A percentile compares a stretch with the other conserved stretches of the same genome.
Conservation (phyloP, 345 rosid species). For the Diplotaxis tenuifolia region DNA sequence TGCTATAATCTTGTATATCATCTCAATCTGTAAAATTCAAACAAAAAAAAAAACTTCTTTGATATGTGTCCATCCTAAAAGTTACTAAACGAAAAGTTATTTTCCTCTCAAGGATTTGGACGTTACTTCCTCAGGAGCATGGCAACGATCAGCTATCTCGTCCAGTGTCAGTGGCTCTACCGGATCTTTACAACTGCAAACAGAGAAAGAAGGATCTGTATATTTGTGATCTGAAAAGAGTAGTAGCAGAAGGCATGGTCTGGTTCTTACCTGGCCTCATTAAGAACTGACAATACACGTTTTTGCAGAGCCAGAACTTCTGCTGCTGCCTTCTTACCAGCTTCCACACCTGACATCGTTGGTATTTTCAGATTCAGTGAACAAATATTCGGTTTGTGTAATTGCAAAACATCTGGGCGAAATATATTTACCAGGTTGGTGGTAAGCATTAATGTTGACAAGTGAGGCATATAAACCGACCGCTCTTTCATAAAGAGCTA, state of each 20-base stretch:
- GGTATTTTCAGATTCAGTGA: constrained; percentile 4
- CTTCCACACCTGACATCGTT: constrained; percentile 77
- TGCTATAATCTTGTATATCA: constrained; percentile 90
- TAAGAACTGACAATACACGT: constrained; percentile 86
- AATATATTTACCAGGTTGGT: constrained; percentile 74
- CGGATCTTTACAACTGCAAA: constrained; percentile 83
- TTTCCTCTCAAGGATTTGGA: not conserved
- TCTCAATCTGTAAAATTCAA: constrained; percentile 74
- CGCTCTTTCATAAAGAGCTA: constrained; percentile 96
- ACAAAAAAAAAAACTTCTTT: constrained; percentile 21
- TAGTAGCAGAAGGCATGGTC: not conserved
- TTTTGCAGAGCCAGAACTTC: constrained; percentile 95
- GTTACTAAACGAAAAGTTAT: not conserved
- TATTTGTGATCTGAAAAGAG: constrained; percentile 6
- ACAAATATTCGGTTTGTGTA: not conserved
- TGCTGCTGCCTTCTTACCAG: constrained; percentile 97
- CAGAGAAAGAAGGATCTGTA: not conserved
- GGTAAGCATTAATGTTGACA: constrained; percentile 88
- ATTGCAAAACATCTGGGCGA: constrained; percentile 8
- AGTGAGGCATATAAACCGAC: constrained; percentile 91
- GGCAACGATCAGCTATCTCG: constrained; percentile 87
- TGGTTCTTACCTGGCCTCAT: constrained; percentile 76
- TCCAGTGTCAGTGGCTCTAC: constrained; percentile 85
- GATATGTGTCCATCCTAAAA: not conserved
- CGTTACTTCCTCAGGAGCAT: constrained; percentile 71